Conservation (phyloP, 2,329 filamentous ascomycete species). For the Trichoderma pleuroti region DNA sequence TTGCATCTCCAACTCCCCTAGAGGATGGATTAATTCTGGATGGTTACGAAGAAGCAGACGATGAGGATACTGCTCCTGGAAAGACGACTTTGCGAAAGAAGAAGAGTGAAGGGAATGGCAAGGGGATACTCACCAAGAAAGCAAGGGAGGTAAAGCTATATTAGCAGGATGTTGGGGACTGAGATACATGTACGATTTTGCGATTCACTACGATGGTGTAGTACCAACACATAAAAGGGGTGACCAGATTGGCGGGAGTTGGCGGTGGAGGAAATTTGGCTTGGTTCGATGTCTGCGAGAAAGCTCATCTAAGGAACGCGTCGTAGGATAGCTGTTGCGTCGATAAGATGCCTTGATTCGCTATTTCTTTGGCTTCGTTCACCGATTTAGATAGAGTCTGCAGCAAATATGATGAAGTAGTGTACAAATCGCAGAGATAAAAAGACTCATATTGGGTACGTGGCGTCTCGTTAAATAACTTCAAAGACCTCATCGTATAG, state of each 20-base stretch:
- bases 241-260: not conserved
- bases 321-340: not conserved
- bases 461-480: not conserved
- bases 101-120: no score
- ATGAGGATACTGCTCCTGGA: not conserved
- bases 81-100: not conserved
- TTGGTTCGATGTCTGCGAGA: not conserved
- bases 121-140: not conserved
- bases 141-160: not conserved
- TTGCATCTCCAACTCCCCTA: not conserved
- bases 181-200: not conserved
- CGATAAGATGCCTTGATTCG: not conserved
- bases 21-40: not conserved
- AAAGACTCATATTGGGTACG: not conserved
- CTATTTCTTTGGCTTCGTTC: not conserved
- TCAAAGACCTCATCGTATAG: not conserved
- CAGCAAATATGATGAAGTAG: not conserved
- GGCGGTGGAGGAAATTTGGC: not conserved
- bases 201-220: not conserved
- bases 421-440: not conserved
- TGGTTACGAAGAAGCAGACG: not conserved
- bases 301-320: not conserved
- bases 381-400: not conserved
- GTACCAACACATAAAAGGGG: not conserved
- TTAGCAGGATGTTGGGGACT: not conserved